These are phyloP conservation scores for Epichloe sylvatica DNA, from an alignment of 2,329 filamentous ascomycete species.

Conservation along the genomic window DNA sequence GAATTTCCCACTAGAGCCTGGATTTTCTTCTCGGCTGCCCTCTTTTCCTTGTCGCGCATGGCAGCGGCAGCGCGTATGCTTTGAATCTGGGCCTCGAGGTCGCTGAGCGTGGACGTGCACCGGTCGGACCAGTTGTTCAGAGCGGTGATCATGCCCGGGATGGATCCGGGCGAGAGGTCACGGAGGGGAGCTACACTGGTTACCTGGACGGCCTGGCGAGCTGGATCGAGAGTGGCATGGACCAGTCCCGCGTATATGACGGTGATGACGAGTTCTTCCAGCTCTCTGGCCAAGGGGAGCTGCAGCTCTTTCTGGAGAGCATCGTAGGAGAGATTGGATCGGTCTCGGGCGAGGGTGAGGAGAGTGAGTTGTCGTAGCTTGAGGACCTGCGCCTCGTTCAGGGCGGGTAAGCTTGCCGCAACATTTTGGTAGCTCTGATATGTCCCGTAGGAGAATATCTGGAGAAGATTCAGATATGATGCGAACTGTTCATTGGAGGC, in stretches of 20 bases:
- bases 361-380: constrained; percentile 90
- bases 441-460: constrained; percentile 87
- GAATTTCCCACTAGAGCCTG: constrained; percentile 34
- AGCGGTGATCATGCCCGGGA: constrained; percentile 52
- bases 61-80: constrained; percentile 47
- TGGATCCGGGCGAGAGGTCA: constrained; percentile 62
- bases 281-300: constrained; percentile 50
- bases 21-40: constrained; percentile 32
- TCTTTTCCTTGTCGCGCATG: constrained; percentile 35
- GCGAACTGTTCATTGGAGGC: constrained; percentile 45
- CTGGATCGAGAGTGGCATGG: constrained; percentile 69
- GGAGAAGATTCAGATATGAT: constrained; percentile 54
- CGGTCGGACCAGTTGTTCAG: constrained; percentile 66
- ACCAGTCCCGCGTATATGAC: constrained; percentile 80
- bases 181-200: constrained; percentile 74
- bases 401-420: constrained; percentile 46
- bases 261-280: constrained; percentile 77
- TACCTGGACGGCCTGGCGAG: constrained; percentile 58
- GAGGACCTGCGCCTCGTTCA: constrained; percentile 57
- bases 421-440: constrained; percentile 53
- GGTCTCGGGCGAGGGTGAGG: constrained; percentile 60
- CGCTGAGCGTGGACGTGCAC: constrained; percentile 58
- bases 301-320: constrained; percentile 53
- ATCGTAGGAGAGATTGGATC: constrained; percentile 56
- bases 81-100: constrained; percentile 63